phyloP scores from a whole-genome alignment of 176 grass and related monocot genomes.

The Carex myosuroides region DNA sequence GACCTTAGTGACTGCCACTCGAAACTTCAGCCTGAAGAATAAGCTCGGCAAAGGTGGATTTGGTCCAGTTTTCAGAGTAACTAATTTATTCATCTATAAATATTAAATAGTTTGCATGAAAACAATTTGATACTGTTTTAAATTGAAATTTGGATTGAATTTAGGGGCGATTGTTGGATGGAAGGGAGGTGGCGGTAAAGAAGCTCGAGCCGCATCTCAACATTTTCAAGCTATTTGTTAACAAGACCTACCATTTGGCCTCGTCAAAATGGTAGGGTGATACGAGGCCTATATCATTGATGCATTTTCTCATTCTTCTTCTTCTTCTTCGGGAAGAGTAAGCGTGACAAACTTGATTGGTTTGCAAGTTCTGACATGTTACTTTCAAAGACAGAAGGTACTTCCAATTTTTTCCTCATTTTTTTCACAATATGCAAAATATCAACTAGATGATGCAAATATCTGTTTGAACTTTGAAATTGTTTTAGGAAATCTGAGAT shows the following conservation, averaged over 20 bases:
- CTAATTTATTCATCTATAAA: not conserved
- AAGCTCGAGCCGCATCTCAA: conserved; percentile 51
- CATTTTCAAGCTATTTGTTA: conserved; percentile 64
- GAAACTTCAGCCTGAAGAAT: conserved; percentile 33
- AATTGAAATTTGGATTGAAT: not conserved
- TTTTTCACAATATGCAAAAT: not conserved
- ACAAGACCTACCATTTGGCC: not conserved
- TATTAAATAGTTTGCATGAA: not conserved
- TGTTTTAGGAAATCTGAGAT: conserved; percentile 54
- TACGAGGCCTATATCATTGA: not conserved
- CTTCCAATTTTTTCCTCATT: not conserved
- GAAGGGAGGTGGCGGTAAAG: conserved; percentile 90
- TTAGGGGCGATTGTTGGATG: conserved; percentile 51
- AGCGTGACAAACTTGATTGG: conserved; percentile 83
- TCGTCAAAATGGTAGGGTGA: not conserved
- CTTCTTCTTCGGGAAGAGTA: conserved; percentile 62
- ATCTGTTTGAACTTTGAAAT: not conserved
- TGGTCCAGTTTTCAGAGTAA: conserved; percentile 67
- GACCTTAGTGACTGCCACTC: not conserved
- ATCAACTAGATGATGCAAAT: not conserved
- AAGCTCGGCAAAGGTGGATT: conserved; percentile 87
- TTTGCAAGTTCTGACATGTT: conserved; percentile 43
- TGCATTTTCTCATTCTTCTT: conserved; percentile 5
- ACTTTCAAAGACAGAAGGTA: conserved; percentile 67
- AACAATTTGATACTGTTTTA: not conserved